These are phyloP conservation scores for Prototheca cutis DNA, from an alignment of 163 green algal species.

Conservation along the genomic window DNA sequence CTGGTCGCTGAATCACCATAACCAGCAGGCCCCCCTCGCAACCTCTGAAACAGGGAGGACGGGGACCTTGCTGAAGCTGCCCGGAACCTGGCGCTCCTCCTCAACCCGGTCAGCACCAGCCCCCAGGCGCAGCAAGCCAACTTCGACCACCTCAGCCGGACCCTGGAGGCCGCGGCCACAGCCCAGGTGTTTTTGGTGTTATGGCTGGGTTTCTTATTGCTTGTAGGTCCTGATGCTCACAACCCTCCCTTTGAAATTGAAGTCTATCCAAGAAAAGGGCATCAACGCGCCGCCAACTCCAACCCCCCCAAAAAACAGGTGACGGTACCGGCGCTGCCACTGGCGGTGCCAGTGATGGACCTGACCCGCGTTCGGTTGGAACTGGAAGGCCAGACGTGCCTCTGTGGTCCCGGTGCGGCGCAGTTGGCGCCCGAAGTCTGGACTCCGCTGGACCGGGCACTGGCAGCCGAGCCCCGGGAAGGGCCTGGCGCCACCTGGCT, in stretches of 20 bases:
- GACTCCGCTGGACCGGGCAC: conserved; percentile 42
- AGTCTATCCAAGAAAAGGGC: too few relatives aligned
- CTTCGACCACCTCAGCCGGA: not conserved
- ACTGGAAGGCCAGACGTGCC: conserved; percentile 52
- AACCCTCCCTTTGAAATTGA: too few relatives aligned
- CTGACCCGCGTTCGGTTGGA: conserved; percentile 42
- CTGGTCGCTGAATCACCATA: too few relatives aligned
- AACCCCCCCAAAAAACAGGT: not conserved
- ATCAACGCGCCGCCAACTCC: too few relatives aligned
- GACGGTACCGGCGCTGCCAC: conserved; percentile 9
- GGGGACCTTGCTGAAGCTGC: conserved; percentile 44
- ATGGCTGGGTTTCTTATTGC: too few relatives aligned
- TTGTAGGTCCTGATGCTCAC: too few relatives aligned
- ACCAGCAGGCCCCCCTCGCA: too few relatives aligned
- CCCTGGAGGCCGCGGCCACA: not conserved
- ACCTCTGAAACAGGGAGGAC: conserved; percentile 3
- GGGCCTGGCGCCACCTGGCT: conserved; percentile 36
- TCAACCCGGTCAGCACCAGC: conserved; percentile 28
- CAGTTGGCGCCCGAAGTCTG: conserved; percentile 29
- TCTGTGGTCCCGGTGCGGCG: conserved; percentile 33
- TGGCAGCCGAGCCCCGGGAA: conserved; percentile 6
- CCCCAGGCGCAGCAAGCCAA: not conserved
- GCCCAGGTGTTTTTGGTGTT: not conserved
- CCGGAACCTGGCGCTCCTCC: conserved; percentile 51
- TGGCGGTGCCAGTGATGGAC: conserved; percentile 59